Base-by-base conservation (phyloP, 208 protist species). In the Spironucleus salmonicida region DNA sequence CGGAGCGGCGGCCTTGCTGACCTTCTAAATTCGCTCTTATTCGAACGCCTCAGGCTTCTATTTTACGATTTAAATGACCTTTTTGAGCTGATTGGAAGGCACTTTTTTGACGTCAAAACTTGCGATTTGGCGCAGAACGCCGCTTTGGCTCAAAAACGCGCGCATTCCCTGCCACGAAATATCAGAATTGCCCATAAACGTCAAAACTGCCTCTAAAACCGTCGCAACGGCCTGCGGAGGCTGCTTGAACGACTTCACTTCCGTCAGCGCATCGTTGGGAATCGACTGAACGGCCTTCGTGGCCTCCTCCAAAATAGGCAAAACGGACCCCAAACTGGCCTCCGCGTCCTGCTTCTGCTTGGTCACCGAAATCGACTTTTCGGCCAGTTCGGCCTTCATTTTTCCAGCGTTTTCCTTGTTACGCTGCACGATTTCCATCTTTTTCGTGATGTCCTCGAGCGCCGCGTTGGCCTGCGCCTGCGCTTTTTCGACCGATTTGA, bases 171-270 rank as follows among this genome's bases (percentile, higher is more conserved):
- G 13, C 64, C 64, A 71, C 7, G 19, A 45, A 38, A 42, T 35
- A 71, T 71, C 64, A 23, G 13, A 38, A 4, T 45, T n/a, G 4
- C 64, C 64, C n/a, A 71, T 29, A 29, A 71, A 38, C 19, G 7
- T 4, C 4, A 71, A 4, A 35, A 71, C 64, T n/a, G 64, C 64
- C 34, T 71, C 64, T 32, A 71, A 38, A n/a, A 71, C 64, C 9
- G n/a, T 45, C 4, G 64, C n/a, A 49, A 71, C 64, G 4, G 64
- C 64, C 13, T 9, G 64, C 9, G 64, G 64, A 15, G 64, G 64
- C 15, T 9, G 9, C 2, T 40, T n/a, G 34, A 71, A 71, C 11
- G 19, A 71, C 34, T 71, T 71, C 4, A 71, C 38, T 45, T 71
- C 64, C 7, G 64, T 42, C 7, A 71, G 7, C 9, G 64, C 64